Percentiles rank a stretch among this genome's conserved stretches.
phyloP scores from a whole-genome alignment of 2,329 filamentous ascomycete genomes.

The Berkeleyomyces rouxiae region DNA sequence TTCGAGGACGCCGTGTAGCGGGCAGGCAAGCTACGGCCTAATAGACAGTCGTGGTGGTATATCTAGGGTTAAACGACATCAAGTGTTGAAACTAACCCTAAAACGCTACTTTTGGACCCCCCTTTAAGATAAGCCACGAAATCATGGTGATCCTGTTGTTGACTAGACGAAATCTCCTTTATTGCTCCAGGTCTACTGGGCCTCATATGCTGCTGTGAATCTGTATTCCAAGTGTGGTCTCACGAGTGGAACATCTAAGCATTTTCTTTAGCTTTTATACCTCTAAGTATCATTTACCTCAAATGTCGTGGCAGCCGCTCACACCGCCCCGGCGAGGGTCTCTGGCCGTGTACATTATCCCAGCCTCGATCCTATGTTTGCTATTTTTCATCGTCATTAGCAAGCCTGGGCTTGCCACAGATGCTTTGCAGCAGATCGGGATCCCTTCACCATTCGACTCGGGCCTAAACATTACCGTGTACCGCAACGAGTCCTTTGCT shows the following conservation, averaged over 20 bases:
- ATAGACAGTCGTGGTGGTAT: background rate
- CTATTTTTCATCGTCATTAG: constrained; percentile 7
- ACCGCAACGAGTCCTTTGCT: constrained; percentile 19
- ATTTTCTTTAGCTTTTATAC: background rate
- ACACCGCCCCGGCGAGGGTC: constrained; percentile 3
- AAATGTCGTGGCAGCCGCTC: constrained; percentile 11
- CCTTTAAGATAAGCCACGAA: background rate
- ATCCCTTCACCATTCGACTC: constrained; percentile 3
- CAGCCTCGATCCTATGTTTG: constrained; percentile 5
- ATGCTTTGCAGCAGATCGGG: background rate
- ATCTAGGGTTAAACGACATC: background rate
- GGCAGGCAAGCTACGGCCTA: background rate
- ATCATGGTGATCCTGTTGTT: background rate
- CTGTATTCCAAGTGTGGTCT: background rate
- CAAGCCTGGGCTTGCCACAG: constrained; percentile 3
- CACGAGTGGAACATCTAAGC: background rate
- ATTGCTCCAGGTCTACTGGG: background rate
- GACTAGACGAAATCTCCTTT: background rate
- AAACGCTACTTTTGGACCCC: background rate
- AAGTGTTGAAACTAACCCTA: background rate
- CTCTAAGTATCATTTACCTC: background rate
- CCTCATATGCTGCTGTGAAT: background rate
- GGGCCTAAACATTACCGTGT: constrained; percentile 22
- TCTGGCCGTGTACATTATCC: constrained; percentile 6
- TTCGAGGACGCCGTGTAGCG: constrained; percentile 26